These are phyloP conservation scores for Chlorella sp. DNA, from an alignment of 139 green algal species.

Conservation along the genomic window DNA sequence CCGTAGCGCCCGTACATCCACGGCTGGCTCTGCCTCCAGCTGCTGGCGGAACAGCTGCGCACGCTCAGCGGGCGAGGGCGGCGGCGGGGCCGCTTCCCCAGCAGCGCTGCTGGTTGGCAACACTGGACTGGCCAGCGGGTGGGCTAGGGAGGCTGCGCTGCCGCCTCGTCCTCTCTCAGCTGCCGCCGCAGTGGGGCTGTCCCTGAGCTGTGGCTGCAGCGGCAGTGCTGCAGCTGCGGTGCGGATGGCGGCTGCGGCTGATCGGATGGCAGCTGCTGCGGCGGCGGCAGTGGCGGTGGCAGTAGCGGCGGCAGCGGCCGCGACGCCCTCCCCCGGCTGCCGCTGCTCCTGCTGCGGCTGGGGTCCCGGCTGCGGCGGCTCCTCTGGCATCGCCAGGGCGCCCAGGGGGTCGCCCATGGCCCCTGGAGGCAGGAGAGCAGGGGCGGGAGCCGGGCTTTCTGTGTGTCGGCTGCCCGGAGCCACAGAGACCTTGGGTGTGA, in stretches of 20 bases:
- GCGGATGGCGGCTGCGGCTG: neutral
- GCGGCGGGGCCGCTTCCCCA: neutral
- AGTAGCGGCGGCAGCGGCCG: too few species aligned
- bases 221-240: neutral
- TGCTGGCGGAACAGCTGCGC: neutral
- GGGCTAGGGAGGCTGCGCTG: too few species aligned
- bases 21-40: slow-evolving; percentile 19
- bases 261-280: neutral
- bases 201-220: neutral
- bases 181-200: neutral
- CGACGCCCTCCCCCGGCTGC: neutral
- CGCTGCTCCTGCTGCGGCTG: slow-evolving; percentile 1
- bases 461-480: too few species aligned
- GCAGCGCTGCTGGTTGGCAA: too few species aligned
- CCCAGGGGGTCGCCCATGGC: slow-evolving; percentile 25
- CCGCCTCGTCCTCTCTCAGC: too few species aligned
- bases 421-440: neutral
- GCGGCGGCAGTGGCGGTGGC: neutral
- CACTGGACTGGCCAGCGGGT: too few species aligned
- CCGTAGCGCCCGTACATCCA: slow-evolving; percentile 69
- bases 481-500: too few species aligned
- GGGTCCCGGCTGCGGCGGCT: neutral
- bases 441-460: neutral
- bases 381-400: neutral
- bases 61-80: neutral